Percentiles rank a stretch among this genome's conserved stretches.
These are phyloP conservation scores for Diaporthe caulivora DNA, from an alignment of 2,329 filamentous ascomycete genomes.

Conservation along the genomic window DNA sequence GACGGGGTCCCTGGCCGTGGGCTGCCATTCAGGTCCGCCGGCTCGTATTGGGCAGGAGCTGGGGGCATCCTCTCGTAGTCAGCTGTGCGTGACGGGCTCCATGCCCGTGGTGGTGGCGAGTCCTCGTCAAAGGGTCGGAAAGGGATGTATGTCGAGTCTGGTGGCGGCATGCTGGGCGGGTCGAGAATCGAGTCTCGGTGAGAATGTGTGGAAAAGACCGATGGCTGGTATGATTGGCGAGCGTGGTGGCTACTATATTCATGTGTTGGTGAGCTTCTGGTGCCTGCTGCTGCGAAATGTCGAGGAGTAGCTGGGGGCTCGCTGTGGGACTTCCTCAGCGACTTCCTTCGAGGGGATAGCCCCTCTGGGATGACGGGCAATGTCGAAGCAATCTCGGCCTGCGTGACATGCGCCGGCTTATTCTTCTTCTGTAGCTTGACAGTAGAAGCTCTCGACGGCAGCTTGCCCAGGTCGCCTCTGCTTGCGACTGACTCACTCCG, in stretches of 20 bases:
- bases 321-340: conserved; percentile 51
- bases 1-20: conserved; percentile 92
- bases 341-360: conserved; percentile 57
- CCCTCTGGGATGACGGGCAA: conserved; percentile 67
- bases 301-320: conserved; percentile 33
- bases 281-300: conserved; percentile 41
- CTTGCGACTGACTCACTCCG: conserved; percentile 34
- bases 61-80: conserved; percentile 75
- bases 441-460: conserved; percentile 48
- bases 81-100: conserved; percentile 36
- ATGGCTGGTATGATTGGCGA: conserved; percentile 65
- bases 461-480: conserved; percentile 26
- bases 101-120: conserved; percentile 67
- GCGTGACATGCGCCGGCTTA: conserved; percentile 46
- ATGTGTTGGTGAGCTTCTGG: conserved; percentile 56
- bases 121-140: conserved; percentile 62
- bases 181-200: conserved; percentile 68
- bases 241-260: conserved; percentile 58
- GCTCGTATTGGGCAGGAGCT: conserved; percentile 82
- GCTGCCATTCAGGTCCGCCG: conserved; percentile 87
- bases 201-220: conserved; percentile 60
- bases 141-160: conserved; percentile 73
- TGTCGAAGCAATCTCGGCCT: conserved; percentile 51
- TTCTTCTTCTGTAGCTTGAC: conserved; percentile 66
- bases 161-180: conserved; percentile 70